Base-by-base conservation (phyloP, 2,329 filamentous ascomycete species). In the Scleromitrula shiraiana region DNA sequence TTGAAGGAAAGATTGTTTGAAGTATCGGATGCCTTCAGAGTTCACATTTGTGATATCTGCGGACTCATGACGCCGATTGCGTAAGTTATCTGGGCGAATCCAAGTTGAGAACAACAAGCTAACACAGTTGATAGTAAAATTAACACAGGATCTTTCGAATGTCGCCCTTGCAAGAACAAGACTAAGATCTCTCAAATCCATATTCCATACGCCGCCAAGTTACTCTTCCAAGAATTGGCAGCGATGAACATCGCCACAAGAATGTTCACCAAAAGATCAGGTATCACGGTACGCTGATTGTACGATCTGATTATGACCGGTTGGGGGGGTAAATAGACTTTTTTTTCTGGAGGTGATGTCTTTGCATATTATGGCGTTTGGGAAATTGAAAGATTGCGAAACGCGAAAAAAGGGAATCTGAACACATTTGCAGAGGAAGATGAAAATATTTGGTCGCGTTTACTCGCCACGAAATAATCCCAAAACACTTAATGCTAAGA, bases 1-100 rank as follows among this genome's bases (percentile, higher is more conserved):
- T 71, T 98, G 64, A 98, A 98, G 72, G 93, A 98, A 74, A 82
- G 93, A 62, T 71, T 98, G 50, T 96, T 98, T 62, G 91, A 97
- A 66, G 93, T 98, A 42, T 95, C 88, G 45, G 93, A 98, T 72
- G 91, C 93, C 30, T 98, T 97, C 78, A 79, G 90, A 67, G 93
- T 98, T 51, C 93, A 98, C 69, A 85, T 98, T 62, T 98, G 93
- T 72, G 93, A 98, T 70, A 94, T 97, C 62, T 98, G 93, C 67
- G 93, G 93, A 61, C 76, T 98, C 59, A 98, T 98, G 93, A 98
- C 91, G 33, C 93, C 93, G 0, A 93, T 98, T 71, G 93, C 91
- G 87, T 95, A 84, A 80, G 89, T 87, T 53, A 53, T 30, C 23
- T 30, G 22, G 41, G 19, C 38, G 15, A 41, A 41, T 48, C 39